phyloP scores from a whole-genome alignment of 2,329 filamentous ascomycete genomes.

The Claviceps quebecensis region DNA sequence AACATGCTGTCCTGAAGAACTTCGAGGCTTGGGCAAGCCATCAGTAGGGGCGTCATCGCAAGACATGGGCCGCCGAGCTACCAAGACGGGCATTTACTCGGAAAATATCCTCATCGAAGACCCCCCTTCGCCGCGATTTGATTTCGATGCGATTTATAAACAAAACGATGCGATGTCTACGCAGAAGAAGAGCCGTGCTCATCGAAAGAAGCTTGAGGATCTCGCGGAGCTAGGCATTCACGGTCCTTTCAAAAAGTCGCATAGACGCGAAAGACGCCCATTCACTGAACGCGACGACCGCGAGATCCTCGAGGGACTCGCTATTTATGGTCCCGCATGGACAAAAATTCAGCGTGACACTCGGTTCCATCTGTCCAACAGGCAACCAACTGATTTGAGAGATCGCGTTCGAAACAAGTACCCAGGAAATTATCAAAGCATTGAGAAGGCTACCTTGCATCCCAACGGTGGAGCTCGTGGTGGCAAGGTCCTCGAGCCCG shows the following conservation, averaged over 20 bases:
- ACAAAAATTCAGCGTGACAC: constrained; percentile 50
- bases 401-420: constrained; percentile 52
- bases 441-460: constrained; percentile 40
- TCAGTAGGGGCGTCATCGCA: constrained; percentile 9
- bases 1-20: constrained; percentile 49
- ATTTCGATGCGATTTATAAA: constrained; percentile 23
- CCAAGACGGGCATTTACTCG: constrained; percentile 34
- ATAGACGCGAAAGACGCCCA: constrained; percentile 42
- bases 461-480: constrained; percentile 26
- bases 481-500: constrained; percentile 35
- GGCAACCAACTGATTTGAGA: constrained; percentile 49
- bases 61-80: constrained; percentile 20
- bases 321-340: constrained; percentile 48
- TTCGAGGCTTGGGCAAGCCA: constrained; percentile 29
- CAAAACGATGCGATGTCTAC: constrained; percentile 23
- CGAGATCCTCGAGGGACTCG: constrained; percentile 46
- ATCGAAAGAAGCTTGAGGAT: constrained; percentile 42
- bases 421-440: constrained; percentile 40
- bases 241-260: constrained; percentile 47
- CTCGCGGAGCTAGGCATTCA: constrained; percentile 44
- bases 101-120: constrained; percentile 43
- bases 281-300: constrained; percentile 50
- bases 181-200: constrained; percentile 37
- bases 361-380: constrained; percentile 40
- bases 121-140: constrained; percentile 15